These are phyloP conservation scores for Aspergillus egyptiacus DNA, from an alignment of 495 filamentous ascomycete species.

Conservation along the genomic window DNA sequence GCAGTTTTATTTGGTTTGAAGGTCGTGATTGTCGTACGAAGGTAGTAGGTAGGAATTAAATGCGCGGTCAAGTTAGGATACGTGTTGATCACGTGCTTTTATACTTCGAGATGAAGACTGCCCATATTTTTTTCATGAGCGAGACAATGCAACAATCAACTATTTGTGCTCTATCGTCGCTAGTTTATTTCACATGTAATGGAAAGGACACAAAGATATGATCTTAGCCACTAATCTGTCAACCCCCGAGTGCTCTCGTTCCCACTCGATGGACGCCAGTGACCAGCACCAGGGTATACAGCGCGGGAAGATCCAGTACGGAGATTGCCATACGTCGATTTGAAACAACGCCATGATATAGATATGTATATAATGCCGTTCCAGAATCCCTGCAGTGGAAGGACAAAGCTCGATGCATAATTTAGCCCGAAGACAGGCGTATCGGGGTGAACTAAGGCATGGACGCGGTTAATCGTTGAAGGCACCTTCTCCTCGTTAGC, in stretches of 20 bases:
- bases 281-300: not conserved
- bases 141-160: no score
- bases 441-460: slow-evolving; percentile 53
- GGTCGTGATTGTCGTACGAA: no score
- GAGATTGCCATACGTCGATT: slow-evolving; percentile 17
- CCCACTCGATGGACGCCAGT: slow-evolving; percentile 6
- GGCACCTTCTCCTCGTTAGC: slow-evolving; percentile 47
- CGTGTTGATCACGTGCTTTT: slow-evolving; percentile 12
- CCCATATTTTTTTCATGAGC: not conserved
- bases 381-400: slow-evolving; percentile 85
- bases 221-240: not conserved
- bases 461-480: slow-evolving; percentile 72
- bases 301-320: not conserved
- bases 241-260: slow-evolving; percentile 12
- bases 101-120: no score
- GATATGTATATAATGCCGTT: slow-evolving; percentile 75
- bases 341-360: slow-evolving; percentile 46
- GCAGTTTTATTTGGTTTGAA: no score
- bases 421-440: slow-evolving; percentile 54
- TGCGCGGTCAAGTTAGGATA: no score
- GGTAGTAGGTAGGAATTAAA: not conserved
- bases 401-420: slow-evolving; percentile 64
- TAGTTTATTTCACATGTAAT: no score
- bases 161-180: no score
- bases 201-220: no score